phyloP scores from a whole-genome alignment of 176 grass and related monocot species.

The Tuctoria greenei region DNA sequence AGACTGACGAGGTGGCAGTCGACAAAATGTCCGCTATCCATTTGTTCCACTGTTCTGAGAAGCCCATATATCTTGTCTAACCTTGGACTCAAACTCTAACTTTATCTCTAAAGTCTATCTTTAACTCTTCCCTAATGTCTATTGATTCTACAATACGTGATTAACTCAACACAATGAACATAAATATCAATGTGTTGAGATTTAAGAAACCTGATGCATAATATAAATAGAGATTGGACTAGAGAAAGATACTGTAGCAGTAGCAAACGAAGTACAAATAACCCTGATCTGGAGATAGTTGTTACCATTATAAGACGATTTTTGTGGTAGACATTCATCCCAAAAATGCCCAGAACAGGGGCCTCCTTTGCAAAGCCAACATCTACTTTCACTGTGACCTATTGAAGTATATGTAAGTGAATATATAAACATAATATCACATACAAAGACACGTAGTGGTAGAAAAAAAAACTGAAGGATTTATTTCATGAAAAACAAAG shows the following conservation, averaged over 20 bases:
- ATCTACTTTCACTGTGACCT: conserved; percentile 68
- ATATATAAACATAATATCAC: conserved; percentile 26
- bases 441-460: neutral
- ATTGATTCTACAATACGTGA: no score
- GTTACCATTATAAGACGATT: conserved; percentile 95
- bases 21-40: no score
- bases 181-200: neutral
- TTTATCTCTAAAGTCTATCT: no score
- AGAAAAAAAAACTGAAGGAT: neutral
- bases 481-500: conserved; percentile 9
- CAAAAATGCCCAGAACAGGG: conserved; percentile 95
- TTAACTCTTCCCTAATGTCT: no score
- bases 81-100: no score
- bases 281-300: neutral
- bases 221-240: neutral
- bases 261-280: conserved; percentile 11
- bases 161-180: no score
- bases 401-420: conserved; percentile 1
- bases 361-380: conserved; percentile 98
- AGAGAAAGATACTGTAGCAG: neutral
- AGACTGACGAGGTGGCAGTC: no score
- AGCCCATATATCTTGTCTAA: no score
- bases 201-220: neutral
- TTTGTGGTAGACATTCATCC: conserved; percentile 96
- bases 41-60: no score